Evolutionary conservation across 805 yeast genomes (phyloP), one percentile per base, ranked within the genome.

Genomic region (Starmera dryadoides): DNA sequence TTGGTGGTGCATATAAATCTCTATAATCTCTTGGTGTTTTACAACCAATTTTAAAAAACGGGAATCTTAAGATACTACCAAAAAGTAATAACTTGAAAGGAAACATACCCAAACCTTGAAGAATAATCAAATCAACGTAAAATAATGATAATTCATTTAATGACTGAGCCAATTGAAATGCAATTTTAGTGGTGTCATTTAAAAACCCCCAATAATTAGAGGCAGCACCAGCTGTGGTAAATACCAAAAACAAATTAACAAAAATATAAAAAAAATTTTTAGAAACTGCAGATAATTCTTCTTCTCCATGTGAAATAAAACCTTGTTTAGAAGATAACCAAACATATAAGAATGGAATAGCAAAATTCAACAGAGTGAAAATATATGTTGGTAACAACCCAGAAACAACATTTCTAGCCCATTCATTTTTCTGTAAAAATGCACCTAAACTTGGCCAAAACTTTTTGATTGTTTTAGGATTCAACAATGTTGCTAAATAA

Each of bases 201-300:
- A 89, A 66, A 45, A 79, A 77, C 33, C 83, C 81, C 86, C 86
- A 79, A 47, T 78, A 77, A 48, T 79, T 78, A 6, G 93, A 79
- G 1, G 93, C 91, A 1, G 96, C 86, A 46, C 96, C 96, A 7
- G 94, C 95, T 52, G 89, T 73, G 1, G 98, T 91, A 65, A 93
- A 93, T 21, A 91, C 95, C 55, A 91, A 68, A 56, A 91, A 93
- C 73, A 93, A 70, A 60, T 91, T 91, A 46, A 91, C 95, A 63
- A 93, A 93, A 29, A 89, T 84, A 60, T 88, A 93, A 58, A 93
- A 89, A 63, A 89, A 91, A 65, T 93, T 93, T 62, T 91, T 91
- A 21, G 93, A 79, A 3, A 91, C 94, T 19, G 88, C 77, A 0
- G 96, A 83, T 15, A 88, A 63, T 57, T 93, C 98, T 48, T 86